Evolutionary conservation across 108 stramenopile species (phyloP), one percentile per base, ranked within the genome.

Genomic region (Nannochloropsis salina): DNA sequence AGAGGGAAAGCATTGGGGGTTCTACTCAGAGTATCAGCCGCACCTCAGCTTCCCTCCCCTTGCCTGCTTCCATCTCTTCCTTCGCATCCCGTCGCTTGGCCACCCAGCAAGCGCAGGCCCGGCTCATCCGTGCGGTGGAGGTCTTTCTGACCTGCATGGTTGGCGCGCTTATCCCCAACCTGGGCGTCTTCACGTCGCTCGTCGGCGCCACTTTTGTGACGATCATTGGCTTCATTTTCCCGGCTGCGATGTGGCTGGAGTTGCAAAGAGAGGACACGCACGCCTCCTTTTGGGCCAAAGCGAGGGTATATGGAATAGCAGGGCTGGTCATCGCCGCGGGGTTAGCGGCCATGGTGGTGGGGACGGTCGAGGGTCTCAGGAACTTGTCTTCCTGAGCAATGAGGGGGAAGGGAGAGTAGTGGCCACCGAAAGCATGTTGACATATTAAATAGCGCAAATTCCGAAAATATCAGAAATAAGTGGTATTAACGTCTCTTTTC

Each of bases 181-280:
- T 74, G n/a, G 61, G 61, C 20, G 61, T n/a, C n/a, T 74, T 74
- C 61, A 74, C 61, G 20, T 74, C 61, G 4, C 61, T 74, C 61
- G n/a, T 74, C 61, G 61, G 61, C n/a, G 61, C 61, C 3, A 74
- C 61, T 6, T 74, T 74, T 74, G 61, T 74, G 5, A 74, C 61
- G 15, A 15, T 74, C 61, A 74, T 74, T 8, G 61, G 61, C 6
- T 74, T 74, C 61, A n/a, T 74, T 2, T 74, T 74, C 2, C 61
- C 61, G 15, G 61, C 61, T 8, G 61, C 61, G 3, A 74, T 74
- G 61, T 74, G 61, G 61, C n/a, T 15, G 61, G 61, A 15, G 2
- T n/a, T 74, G 61, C 61, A 74, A n/a, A 74, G n/a, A 74, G 61
- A 74, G 61, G 61, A 74, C n/a, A 8, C n/a, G 61, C 61, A 74